These are phyloP conservation scores for Euphorbia lathyris DNA, from an alignment of 345 rosid species.

Conservation along the genomic window DNA sequence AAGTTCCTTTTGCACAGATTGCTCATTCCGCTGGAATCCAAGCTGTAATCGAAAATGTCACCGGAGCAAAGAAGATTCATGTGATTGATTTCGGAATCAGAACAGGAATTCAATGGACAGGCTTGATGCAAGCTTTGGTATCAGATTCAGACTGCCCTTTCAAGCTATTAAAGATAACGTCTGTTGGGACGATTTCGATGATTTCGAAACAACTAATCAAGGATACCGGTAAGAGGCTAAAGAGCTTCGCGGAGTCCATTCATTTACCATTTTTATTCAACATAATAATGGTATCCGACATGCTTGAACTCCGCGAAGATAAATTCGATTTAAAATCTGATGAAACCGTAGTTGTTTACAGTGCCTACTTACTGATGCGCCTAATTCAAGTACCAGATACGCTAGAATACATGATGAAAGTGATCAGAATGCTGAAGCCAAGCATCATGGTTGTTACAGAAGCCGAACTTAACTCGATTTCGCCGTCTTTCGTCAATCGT, in stretches of 20 bases:
- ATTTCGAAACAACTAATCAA: slow-evolving; percentile 24
- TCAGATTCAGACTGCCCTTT: slow-evolving; percentile 12
- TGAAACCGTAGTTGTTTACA: slow-evolving; percentile 40
- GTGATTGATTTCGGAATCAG: slow-evolving; percentile 33
- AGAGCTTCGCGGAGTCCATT: slow-evolving; percentile 36
- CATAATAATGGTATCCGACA: slow-evolving; percentile 41
- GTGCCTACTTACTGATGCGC: slow-evolving; percentile 15
- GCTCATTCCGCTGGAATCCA: slow-evolving; percentile 31
- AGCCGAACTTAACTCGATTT: slow-evolving; percentile 43
- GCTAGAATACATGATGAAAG: slow-evolving; percentile 43
- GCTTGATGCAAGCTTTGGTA: slow-evolving; percentile 31
- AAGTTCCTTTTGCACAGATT: slow-evolving; percentile 30
- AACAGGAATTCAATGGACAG: slow-evolving; percentile 24
- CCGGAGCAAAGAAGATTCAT: slow-evolving; percentile 29
- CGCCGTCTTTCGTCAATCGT: slow-evolving; percentile 42
- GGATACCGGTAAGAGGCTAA: slow-evolving; percentile 41
- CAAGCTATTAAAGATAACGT: slow-evolving; percentile 31
- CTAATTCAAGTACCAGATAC: slow-evolving; percentile 32
- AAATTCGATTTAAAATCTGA: slow-evolving; percentile 30
- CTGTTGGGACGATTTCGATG: slow-evolving; percentile 39
- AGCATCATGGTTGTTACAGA: slow-evolving; percentile 46
- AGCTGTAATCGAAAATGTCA: slow-evolving; percentile 29
- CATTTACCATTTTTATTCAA: slow-evolving; percentile 41
- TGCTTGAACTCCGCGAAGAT: slow-evolving; percentile 43
- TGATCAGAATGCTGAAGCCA: slow-evolving; percentile 34